phyloP scores from a whole-genome alignment of 257 asterid species.

The Oldenlandia corymbosa region DNA sequence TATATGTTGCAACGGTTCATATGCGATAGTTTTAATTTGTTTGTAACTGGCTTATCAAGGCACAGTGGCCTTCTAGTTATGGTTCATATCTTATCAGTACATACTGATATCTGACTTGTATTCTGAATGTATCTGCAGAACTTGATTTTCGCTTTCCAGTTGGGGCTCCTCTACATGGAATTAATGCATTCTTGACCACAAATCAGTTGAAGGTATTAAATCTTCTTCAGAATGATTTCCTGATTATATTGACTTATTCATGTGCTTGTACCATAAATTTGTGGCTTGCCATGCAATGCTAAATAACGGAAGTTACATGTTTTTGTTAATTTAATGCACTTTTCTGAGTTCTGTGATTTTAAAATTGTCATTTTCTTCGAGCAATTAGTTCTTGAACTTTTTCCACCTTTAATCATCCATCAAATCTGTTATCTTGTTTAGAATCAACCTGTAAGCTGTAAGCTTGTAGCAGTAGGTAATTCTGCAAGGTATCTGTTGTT shows the following conservation, averaged over 20 bases:
- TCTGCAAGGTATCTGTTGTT: background rate
- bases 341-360: background rate
- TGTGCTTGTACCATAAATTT: constrained; percentile 7
- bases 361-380: background rate
- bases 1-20: background rate
- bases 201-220: constrained; percentile 83
- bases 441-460: no score
- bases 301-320: background rate
- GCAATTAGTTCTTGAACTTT: background rate
- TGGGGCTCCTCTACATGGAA: constrained; percentile 99
- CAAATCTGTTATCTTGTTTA: no score
- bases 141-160: constrained; percentile 89
- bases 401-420: background rate
- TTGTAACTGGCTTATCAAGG: constrained; percentile 8
- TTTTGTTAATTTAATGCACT: background rate
- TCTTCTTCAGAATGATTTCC: background rate
- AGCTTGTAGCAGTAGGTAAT: background rate
- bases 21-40: background rate
- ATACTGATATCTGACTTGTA: constrained; percentile 19
- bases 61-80: constrained; percentile 9
- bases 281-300: background rate
- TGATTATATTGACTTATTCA: background rate
- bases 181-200: constrained; percentile 75
- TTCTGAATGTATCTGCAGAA: constrained; percentile 54
- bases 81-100: constrained; percentile 6